phyloP scores from a whole-genome alignment of 1,139 yeast genomes.

The Taphrina pruni region DNA sequence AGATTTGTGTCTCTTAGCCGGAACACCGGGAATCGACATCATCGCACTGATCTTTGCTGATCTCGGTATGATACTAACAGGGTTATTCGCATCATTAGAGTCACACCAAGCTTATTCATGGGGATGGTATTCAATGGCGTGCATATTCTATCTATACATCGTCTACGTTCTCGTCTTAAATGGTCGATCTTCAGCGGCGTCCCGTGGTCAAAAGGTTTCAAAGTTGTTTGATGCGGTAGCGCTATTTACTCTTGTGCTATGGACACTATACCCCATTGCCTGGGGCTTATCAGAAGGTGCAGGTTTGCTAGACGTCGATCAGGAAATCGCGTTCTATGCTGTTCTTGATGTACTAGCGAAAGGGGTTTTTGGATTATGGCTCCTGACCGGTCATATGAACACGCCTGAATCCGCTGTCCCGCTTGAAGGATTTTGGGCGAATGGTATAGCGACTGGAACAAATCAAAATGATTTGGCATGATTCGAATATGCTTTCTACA shows the following conservation, averaged over 20 bases:
- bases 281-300: constrained; percentile 38
- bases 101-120: constrained; percentile 18
- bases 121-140: constrained; percentile 38
- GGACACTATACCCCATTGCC: constrained; percentile 35
- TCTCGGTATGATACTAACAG: constrained; percentile 38
- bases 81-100: constrained; percentile 34
- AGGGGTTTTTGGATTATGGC: constrained; percentile 36
- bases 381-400: constrained; percentile 35
- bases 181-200: constrained; percentile 29
- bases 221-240: constrained; percentile 33
- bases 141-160: constrained; percentile 33
- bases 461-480: constrained; percentile 33
- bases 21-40: constrained; percentile 44
- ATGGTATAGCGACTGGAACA: constrained; percentile 33
- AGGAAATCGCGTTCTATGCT: constrained; percentile 36
- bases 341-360: constrained; percentile 37
- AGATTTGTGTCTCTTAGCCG: constrained; percentile 51
- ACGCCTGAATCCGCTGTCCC: constrained; percentile 39
- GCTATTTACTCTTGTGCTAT: constrained; percentile 24
- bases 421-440: constrained; percentile 34
- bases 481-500: neutral
- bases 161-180: constrained; percentile 21
- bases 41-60: constrained; percentile 33
- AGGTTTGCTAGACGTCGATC: constrained; percentile 27
- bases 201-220: constrained; percentile 34